Base-by-base conservation (phyloP, 2,329 filamentous ascomycete species). In the Pseudodiploospora longispora region DNA sequence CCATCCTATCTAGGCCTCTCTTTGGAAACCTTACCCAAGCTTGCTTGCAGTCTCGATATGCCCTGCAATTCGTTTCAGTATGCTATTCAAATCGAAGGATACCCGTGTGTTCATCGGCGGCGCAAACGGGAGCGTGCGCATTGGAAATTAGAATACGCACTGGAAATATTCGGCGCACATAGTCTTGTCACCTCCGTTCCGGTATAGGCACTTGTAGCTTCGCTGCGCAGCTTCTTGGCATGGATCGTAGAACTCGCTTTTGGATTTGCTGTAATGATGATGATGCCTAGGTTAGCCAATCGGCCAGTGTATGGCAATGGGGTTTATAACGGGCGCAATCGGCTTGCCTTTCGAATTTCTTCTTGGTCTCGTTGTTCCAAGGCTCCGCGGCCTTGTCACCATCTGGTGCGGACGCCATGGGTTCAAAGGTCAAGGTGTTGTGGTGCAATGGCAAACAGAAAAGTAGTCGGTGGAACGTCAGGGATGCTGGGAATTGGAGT, bases 81-180 rank as follows among this genome's bases (percentile, higher is more conserved):
- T 29, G n/a, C 30, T 2, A 10, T 27, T 31, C 40, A 10, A 6
- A 4, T 4, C 19, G 19, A 19, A 19, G 19, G 19, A 30, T 3
- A 33, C 31, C 37, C 28, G 6, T 8, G 6, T 29, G n/a, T 10
- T 34, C 36, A 31, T 30, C 9, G 38, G 32, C 38, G 27, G 30
- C 36, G 5, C 19, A 32, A 10, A 7, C 12, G 29, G 27, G 19
- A 8, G 9, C 1, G 3, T 5, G 5, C 1, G 7, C 4, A 10
- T 19, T 34, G 32, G 32, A 9, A 9, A 12, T 34, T 3, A 34
- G 32, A 9, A 9, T 34, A 67, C 86, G 67, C 63, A 96, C 89
- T 96, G 87, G 61, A 98, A 97, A 62, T 94, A 97, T 64, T 97
- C 91, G 52, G 76, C 75, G 61, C 93, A 98, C 85, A 97, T 85